Conservation (phyloP, 306 rosid genomes). For the Erythrophleum fordii region DNA sequence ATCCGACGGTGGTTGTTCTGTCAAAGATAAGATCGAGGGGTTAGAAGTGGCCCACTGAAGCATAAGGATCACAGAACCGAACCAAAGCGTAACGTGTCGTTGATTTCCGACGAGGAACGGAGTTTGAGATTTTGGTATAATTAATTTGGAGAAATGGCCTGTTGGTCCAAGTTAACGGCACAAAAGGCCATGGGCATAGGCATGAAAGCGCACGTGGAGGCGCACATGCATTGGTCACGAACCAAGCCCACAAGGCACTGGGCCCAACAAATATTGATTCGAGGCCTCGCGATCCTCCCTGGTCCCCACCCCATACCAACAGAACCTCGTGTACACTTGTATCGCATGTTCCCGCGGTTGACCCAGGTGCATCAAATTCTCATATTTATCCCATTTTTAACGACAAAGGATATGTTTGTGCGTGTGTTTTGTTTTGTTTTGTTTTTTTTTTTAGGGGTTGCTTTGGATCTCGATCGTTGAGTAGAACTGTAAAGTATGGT, state of each 20-base stretch:
- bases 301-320: neutral
- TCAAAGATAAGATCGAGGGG: neutral
- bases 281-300: neutral
- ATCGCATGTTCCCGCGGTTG: constrained; percentile 36
- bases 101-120: constrained; percentile 30
- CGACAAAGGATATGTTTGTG: neutral
- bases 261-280: constrained; percentile 23
- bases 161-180: constrained; percentile 62
- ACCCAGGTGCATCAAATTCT: neutral
- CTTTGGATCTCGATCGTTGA: neutral
- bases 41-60: constrained; percentile 11
- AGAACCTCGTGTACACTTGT: neutral
- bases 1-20: neutral
- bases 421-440: neutral
- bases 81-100: neutral
- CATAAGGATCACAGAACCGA: constrained; percentile 10
- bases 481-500: neutral
- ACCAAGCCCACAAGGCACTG: constrained; percentile 28
- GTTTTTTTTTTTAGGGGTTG: neutral
- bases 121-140: neutral
- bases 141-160: constrained; percentile 34
- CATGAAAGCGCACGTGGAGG: constrained; percentile 33
- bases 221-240: constrained; percentile 45
- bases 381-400: neutral
- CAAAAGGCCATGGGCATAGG: constrained; percentile 22